Base-by-base conservation (phyloP, 179 eudicot species). In the Pouteria campechiana region DNA sequence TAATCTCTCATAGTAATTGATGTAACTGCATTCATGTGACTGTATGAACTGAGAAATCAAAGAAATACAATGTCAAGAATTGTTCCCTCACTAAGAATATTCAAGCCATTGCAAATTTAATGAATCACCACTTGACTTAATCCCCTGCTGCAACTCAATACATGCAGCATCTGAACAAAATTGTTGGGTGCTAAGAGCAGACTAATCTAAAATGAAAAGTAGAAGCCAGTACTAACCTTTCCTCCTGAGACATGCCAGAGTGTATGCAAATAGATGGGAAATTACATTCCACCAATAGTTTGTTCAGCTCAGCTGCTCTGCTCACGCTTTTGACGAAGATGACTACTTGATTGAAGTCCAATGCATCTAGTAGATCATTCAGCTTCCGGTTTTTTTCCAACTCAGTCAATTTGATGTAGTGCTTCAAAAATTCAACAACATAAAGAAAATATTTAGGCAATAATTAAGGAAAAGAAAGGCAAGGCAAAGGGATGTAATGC, bases 181-280 rank as follows among this genome's bases (percentile, higher is more conserved):
- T n/a, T n/a, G n/a, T n/a, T n/a, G n/a, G n/a, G n/a, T n/a, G n/a
- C n/a, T n/a, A n/a, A n/a, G n/a, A n/a, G n/a, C n/a, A n/a, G n/a
- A n/a, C n/a, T n/a, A n/a, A n/a, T n/a, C n/a, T n/a, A n/a, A n/a
- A n/a, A n/a, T n/a, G n/a, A n/a, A n/a, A n/a, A n/a, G n/a, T n/a
- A 7, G 17, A 0, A 36, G 28, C 12, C 5, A 25, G 4, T 16
- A 47, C 67, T 50, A 19, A 70, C 95, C 98, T 87, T 58, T 90
- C 98, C 73, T 90, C 98, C 58, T 90, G 98, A 22, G 93, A 68
- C 95, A 90, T 90, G 57, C 95, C 95, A 51, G 98, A 86, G 55
- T 86, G 95, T 36, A 90, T 90, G 64, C 94, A 87, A 37, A 90
- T 87, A 6, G 98, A 90, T 33, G 97, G 97, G 46, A 88, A 88